Conservation (phyloP, 192 early-diverging fungal genomes). For the Phlyctochytrium planicorne region DNA sequence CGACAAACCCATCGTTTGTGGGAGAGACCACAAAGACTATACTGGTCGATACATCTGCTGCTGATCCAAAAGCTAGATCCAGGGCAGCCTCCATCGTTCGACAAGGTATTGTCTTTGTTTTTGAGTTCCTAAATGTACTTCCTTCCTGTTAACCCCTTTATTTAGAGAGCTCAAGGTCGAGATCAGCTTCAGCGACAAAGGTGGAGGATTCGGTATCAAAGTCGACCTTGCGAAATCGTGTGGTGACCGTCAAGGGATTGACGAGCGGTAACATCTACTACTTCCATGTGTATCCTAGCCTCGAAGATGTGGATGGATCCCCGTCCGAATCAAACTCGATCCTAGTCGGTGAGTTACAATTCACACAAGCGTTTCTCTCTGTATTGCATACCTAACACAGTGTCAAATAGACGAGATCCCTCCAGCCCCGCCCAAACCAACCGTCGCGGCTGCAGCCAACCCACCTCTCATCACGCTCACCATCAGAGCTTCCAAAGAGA, state of each 20-base stretch:
- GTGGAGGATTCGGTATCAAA: neutral
- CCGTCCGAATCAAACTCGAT: conserved; percentile 16
- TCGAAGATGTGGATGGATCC: conserved; percentile 34
- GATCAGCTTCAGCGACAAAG: no score
- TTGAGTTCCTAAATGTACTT: no score
- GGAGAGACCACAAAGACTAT: neutral
- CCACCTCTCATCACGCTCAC: conserved; percentile 25
- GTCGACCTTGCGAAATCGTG: neutral
- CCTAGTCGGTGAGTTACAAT: conserved; percentile 36
- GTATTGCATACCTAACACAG: neutral
- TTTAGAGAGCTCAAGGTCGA: no score
- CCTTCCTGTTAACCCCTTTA: no score
- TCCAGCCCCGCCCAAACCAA: conserved; percentile 14
- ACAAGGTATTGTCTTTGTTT: no score
- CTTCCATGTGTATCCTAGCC: conserved; percentile 29
- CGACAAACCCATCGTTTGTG: neutral
- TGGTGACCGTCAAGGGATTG: no score
- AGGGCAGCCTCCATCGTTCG: neutral
- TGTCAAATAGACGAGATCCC: conserved; percentile 29
- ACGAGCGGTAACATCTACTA: conserved; percentile 32
- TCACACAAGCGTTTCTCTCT: conserved; percentile 2
- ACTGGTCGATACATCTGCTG: neutral
- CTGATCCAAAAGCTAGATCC: neutral
- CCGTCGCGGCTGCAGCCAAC: conserved; percentile 3
- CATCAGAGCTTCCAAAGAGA: conserved; percentile 1